A percentile compares a stretch with the other conserved stretches of the same genome.
Conservation (phyloP, 768 basidiomycete genomes). For the Podaxis sp. region DNA sequence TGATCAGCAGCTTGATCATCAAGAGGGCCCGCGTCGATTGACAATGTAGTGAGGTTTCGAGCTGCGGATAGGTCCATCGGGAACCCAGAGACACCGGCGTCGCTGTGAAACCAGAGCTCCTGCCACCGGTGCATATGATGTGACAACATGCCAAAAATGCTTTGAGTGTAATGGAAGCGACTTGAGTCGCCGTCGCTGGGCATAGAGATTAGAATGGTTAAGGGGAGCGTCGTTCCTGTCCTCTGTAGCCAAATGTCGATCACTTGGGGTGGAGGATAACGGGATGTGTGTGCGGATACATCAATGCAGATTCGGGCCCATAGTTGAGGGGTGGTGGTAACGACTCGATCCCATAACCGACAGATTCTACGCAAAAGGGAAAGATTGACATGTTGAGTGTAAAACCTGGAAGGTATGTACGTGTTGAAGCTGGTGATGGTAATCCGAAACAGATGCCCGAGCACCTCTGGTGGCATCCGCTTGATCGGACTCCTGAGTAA, state of each 20-base stretch:
- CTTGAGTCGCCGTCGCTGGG: neutral
- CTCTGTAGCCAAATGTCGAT: neutral
- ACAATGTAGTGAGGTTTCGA: neutral
- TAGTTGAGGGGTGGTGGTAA: neutral
- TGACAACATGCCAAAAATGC: neutral
- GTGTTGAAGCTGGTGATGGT: neutral
- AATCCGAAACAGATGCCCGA: neutral
- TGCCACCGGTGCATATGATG: neutral
- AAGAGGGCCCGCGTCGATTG: neutral
- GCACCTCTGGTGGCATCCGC: neutral
- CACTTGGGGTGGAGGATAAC: neutral
- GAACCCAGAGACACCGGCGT: neutral
- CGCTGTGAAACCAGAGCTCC: neutral
- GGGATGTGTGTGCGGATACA: neutral
- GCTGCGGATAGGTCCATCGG: neutral
- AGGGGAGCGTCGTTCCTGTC: too few relatives aligned
- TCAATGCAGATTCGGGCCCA: conserved; percentile 1
- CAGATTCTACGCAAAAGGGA: neutral
- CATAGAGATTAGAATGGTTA: neutral
- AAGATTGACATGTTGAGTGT: neutral
- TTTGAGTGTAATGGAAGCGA: neutral
- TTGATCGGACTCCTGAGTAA: neutral
- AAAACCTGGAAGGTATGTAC: neutral
- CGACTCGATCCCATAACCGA: neutral
- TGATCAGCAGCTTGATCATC: neutral